phyloP scores from a whole-genome alignment of 2,329 filamentous ascomycete species.

The Amauroascus verrucosus region DNA sequence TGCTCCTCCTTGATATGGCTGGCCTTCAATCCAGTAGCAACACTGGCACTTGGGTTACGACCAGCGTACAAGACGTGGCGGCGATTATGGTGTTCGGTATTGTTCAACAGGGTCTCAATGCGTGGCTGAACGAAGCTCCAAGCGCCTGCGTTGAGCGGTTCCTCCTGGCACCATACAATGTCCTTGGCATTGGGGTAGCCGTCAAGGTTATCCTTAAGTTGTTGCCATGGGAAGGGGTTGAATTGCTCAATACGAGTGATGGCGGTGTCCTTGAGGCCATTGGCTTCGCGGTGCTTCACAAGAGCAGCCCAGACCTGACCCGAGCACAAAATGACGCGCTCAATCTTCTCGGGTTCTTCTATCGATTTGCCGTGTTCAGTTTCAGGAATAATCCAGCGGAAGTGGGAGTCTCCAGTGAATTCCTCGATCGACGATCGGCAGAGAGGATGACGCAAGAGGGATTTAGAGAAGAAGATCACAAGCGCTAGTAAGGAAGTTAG shows the following conservation, averaged over 20 bases:
- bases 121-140: conserved; percentile 97
- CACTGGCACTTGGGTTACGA: conserved; percentile 81
- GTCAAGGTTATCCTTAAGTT: conserved; percentile 93
- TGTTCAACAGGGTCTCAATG: conserved; percentile 89
- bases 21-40: conserved; percentile 84
- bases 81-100: conserved; percentile 84
- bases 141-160: conserved; percentile 91
- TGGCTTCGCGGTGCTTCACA: conserved; percentile 77
- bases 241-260: conserved; percentile 95
- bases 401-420: conserved; percentile 82
- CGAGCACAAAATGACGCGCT: conserved; percentile 86
- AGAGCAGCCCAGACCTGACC: conserved; percentile 90
- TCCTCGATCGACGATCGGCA: conserved; percentile 83
- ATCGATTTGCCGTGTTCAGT: conserved; percentile 71
- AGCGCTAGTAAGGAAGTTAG: conserved; percentile 50
- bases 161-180: conserved; percentile 95
- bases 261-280: conserved; percentile 80
- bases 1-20: conserved; percentile 87
- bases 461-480: conserved; percentile 97
- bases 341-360: conserved; percentile 71
- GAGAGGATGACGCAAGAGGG: conserved; percentile 84
- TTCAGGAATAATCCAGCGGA: conserved; percentile 93
- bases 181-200: conserved; percentile 95
- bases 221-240: conserved; percentile 97
- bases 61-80: conserved; percentile 95